Percentiles rank a stretch among this genome's conserved stretches.
These are phyloP conservation scores for Cinchona pubescens DNA, from an alignment of 257 asterid genomes.

Conservation along the genomic window DNA sequence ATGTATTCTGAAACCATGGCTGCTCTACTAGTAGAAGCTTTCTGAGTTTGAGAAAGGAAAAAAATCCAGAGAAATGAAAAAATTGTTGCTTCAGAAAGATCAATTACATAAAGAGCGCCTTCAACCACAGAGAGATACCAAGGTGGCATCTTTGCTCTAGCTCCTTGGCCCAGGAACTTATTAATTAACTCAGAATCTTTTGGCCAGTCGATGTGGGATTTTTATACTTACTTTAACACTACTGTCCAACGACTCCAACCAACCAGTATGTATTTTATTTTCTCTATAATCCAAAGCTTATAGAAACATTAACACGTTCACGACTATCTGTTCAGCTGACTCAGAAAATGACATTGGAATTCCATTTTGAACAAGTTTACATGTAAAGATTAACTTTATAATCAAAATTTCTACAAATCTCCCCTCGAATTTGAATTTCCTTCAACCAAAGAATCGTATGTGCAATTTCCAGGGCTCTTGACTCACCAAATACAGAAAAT, in stretches of 20 bases:
- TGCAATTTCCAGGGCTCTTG: constrained; percentile 95
- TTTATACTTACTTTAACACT: constrained; percentile 99
- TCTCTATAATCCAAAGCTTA: constrained; percentile 94
- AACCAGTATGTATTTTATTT: constrained; percentile 96
- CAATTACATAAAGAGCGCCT: constrained; percentile 94
- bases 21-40: constrained; percentile 98
- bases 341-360: background rate
- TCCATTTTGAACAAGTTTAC: constrained; percentile 47
- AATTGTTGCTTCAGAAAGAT: background rate
- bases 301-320: constrained; percentile 16
- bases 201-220: too few relatives aligned
- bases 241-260: constrained; percentile 99
- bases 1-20: constrained; percentile 92
- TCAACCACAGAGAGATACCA: constrained; percentile 99
- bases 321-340: background rate
- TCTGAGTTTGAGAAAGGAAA: constrained; percentile 52
- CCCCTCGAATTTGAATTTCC: constrained; percentile 99
- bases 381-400: constrained; percentile 92
- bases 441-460: constrained; percentile 99
- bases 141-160: constrained; percentile 98
- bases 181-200: too few relatives aligned
- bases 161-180: too few relatives aligned
- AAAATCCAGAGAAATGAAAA: constrained; percentile 17
- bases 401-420: constrained; percentile 95
- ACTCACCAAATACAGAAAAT: constrained; percentile 98